Evolutionary conservation across 2,329 filamentous ascomycete species (phyloP), one percentile per base, ranked within the genome.

Genomic region (Chaetomiaceae sp.): DNA sequence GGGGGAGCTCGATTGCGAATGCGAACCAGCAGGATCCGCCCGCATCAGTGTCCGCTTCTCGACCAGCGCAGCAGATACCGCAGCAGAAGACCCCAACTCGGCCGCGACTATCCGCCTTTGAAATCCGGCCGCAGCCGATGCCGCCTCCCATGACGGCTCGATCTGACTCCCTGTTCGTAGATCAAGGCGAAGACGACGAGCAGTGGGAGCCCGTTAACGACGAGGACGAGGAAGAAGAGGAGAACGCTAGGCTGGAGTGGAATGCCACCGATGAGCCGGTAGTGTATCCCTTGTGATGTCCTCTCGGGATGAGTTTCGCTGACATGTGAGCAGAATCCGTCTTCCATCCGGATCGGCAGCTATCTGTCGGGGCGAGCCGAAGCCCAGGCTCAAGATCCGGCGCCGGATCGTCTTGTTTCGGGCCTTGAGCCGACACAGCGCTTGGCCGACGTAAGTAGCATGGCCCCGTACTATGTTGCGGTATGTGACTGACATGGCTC

Each of bases 391-490:
- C 48, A 51, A 7, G 32, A 49, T 17, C 36, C 42, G 14, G 36
- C 44, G 5, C 42, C 51, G 43, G 56, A 58, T 6, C 37, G 33
- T 9, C 38, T 58, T 19, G 51, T 58, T 6, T 61, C 61, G 6
- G 62, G 73, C 3, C 59, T 90, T 45, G 81, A 84, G 53, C 85
- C 86, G 18, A 90, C 86, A 2, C 86, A 91, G 61, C 76, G 78
- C 45, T 68, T 89, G 24, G 85, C 84, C 17, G 78, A 90, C 59
- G 82, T 84, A 63, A 40, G 60, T 69, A 47, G n/a, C 29, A n/a
- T 38, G 15, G 33, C 22, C 3, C n/a, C 10, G 12, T 11, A 24
- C 24, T 5, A 24, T 24, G 35, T 26, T 35, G 18, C 14, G 17
- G 29, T 5, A 19, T 11, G 26, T 9, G 59, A 27, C 53, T 62